These are phyloP conservation scores for Rhodamnia rubescens DNA, from an alignment of 345 rosid species.

Conservation along the genomic window DNA sequence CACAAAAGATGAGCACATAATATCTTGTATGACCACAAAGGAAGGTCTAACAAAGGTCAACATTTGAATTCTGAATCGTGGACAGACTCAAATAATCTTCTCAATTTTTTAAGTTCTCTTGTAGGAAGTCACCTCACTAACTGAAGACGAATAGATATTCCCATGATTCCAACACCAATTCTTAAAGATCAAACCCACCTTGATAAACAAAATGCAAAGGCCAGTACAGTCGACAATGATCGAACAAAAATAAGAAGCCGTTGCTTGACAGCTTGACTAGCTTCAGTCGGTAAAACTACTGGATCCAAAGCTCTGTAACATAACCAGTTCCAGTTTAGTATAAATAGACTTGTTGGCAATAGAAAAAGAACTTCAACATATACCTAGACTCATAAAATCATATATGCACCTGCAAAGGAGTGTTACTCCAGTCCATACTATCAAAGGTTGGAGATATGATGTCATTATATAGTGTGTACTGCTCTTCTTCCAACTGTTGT, in stretches of 20 bases:
- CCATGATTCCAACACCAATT: background rate
- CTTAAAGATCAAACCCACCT: constrained; percentile 36
- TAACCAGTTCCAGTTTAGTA: background rate
- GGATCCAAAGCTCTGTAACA: constrained; percentile 73
- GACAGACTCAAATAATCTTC: background rate
- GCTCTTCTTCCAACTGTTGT: constrained; percentile 60
- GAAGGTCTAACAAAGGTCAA: background rate
- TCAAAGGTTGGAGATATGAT: constrained; percentile 80
- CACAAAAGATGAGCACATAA: background rate
- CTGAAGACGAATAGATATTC: background rate
- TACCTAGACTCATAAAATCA: background rate
- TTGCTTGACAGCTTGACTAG: constrained; percentile 73
- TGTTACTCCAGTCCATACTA: constrained; percentile 72
- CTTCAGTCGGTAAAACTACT: constrained; percentile 60
- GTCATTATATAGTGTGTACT: constrained; percentile 34
- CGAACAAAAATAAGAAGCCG: constrained; percentile 64
- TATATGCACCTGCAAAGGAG: constrained; percentile 70
- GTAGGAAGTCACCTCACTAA: background rate
- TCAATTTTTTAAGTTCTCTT: background rate
- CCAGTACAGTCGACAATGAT: constrained; percentile 67
- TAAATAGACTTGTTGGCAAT: background rate
- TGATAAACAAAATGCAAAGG: constrained; percentile 79
- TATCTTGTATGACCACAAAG: background rate
- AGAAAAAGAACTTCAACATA: background rate
- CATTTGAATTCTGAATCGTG: background rate